A percentile compares a stretch with the other conserved stretches of the same genome.
Evolutionary conservation across 2,329 filamentous ascomycete genomes (phyloP).

Genomic region (Zasmidium cellare): DNA sequence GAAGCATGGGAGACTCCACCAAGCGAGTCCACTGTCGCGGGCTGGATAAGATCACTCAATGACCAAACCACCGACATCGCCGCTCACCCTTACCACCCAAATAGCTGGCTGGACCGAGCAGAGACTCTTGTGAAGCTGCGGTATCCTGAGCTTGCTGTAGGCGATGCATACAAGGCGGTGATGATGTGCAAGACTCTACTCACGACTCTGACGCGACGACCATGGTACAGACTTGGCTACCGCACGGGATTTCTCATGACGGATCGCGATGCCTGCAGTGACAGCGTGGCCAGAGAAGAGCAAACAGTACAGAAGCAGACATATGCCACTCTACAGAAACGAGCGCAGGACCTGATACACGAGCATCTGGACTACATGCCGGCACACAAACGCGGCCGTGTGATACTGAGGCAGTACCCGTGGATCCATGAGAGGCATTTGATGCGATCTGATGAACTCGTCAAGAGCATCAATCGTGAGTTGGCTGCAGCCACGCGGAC

Average conservation of each 20-base stretch:
- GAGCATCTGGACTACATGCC: slow-evolving; percentile 19
- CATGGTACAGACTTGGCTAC: slow-evolving; percentile 23
- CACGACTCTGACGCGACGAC: slow-evolving; percentile 4
- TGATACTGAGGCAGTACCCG: slow-evolving; percentile 26
- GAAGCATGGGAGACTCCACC: slow-evolving; percentile 11
- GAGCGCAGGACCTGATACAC: slow-evolving; percentile 14
- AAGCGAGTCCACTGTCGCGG: slow-evolving; percentile 1
- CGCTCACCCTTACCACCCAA: slow-evolving; percentile 29
- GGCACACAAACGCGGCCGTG: slow-evolving; percentile 18
- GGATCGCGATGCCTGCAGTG: not conserved
- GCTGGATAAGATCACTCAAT: slow-evolving; percentile 7
- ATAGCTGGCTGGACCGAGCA: slow-evolving; percentile 24
- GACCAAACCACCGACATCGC: slow-evolving; percentile 18
- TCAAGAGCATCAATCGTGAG: slow-evolving; percentile 17
- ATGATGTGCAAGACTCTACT: slow-evolving; percentile 20
- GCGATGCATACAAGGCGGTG: slow-evolving; percentile 28
- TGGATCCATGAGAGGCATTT: slow-evolving; percentile 27
- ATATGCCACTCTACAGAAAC: slow-evolving; percentile 11
- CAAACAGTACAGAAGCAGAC: not conserved
- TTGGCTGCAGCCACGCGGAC: slow-evolving; percentile 9
- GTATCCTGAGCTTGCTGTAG: slow-evolving; percentile 33
- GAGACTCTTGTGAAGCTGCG: slow-evolving; percentile 17
- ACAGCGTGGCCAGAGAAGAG: slow-evolving; percentile 8
- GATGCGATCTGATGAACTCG: slow-evolving; percentile 9
- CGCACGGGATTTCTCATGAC: slow-evolving; percentile 31